These are phyloP conservation scores for Pelomyxa schiedti DNA, from an alignment of 78 protist genomes.

Conservation along the genomic window DNA sequence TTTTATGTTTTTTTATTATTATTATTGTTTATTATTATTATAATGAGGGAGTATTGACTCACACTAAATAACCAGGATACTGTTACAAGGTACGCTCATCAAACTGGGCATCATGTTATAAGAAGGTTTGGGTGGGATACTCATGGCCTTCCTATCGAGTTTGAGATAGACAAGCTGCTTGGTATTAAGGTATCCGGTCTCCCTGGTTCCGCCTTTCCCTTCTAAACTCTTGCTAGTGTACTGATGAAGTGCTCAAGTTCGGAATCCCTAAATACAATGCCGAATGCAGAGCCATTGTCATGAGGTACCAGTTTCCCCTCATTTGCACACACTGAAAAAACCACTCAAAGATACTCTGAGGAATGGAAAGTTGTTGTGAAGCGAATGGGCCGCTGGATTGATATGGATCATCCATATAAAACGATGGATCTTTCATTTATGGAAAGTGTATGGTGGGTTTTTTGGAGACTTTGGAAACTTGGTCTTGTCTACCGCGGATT, in stretches of 20 bases:
- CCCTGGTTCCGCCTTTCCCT: not conserved
- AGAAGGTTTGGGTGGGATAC: constrained; percentile 99
- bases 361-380: constrained; percentile 87
- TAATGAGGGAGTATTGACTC: not conserved
- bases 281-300: constrained; percentile 89
- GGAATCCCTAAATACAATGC: constrained; percentile 92
- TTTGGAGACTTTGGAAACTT: constrained; percentile 75
- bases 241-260: constrained; percentile 80
- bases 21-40: not conserved
- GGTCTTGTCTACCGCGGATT: constrained; percentile 94
- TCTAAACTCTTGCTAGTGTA: constrained; percentile 7
- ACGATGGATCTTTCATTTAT: constrained; percentile 92
- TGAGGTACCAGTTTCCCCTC: too few relatives aligned
- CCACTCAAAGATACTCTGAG: too few relatives aligned
- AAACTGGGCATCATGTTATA: constrained; percentile 89
- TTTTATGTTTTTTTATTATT: too few relatives aligned
- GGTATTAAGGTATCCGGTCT: constrained; percentile 51
- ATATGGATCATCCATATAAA: constrained; percentile 96
- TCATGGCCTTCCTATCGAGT: constrained; percentile 99
- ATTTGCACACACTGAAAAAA: too few relatives aligned
- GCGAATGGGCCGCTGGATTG: constrained; percentile 99
- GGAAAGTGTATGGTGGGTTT: constrained; percentile 98
- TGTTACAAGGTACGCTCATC: constrained; percentile 91
- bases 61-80: constrained; percentile 72
- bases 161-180: constrained; percentile 88